These are phyloP conservation scores for Candida maltosa DNA, from an alignment of 805 yeast species.

Conservation along the genomic window DNA sequence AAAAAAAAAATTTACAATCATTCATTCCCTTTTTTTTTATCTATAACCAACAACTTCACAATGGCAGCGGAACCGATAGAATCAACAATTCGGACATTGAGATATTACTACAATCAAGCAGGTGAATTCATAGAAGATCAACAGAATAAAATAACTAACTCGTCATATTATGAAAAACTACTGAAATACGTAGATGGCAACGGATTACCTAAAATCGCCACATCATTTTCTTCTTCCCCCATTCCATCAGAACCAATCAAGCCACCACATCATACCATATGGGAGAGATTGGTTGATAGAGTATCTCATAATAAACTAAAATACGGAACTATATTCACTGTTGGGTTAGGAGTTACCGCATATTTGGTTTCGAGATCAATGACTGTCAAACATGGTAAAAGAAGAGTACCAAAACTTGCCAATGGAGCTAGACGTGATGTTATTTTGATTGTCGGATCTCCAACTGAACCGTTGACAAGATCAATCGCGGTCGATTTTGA, in stretches of 20 bases:
- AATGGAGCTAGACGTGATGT: constrained; percentile 78
- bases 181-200: constrained; percentile 6
- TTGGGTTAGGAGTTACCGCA: constrained; percentile 22
- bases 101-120: constrained; percentile 17
- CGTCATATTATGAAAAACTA: constrained; percentile 14
- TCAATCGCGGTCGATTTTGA: constrained; percentile 72
- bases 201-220: too few relatives aligned
- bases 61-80: constrained; percentile 47
- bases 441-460: constrained; percentile 71
- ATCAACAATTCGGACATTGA: constrained; percentile 31
- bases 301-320: constrained; percentile 1
- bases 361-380: neutral
- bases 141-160: constrained; percentile 19
- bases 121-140: constrained; percentile 19
- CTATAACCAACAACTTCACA: neutral
- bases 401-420: constrained; percentile 60
- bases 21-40: neutral
- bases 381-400: constrained; percentile 14
- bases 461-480: constrained; percentile 69
- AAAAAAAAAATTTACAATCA: neutral
- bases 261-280: constrained; percentile 1
- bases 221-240: constrained; percentile 3
- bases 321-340: constrained; percentile 14
- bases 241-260: constrained; percentile 3
- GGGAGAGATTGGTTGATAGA: neutral